Evolutionary conservation across 768 basidiomycete genomes (phyloP).

Genomic region (Tylopilus rubrobrunneus): DNA sequence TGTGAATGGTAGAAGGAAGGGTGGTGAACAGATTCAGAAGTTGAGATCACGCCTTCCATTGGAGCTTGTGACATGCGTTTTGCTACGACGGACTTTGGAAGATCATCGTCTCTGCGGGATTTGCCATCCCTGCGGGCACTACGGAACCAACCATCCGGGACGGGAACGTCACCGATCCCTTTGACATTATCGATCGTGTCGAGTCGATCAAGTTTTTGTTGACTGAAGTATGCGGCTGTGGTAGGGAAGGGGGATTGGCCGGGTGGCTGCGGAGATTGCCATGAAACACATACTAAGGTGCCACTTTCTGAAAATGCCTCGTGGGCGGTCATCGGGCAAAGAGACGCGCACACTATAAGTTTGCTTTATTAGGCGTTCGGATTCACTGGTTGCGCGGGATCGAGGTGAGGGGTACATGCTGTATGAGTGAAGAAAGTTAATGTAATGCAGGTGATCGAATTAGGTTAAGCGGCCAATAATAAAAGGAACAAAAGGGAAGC

Average conservation of each 20-base stretch:
- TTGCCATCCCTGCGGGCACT: slow-evolving; percentile 70
- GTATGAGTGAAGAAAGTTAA: slow-evolving; percentile 14
- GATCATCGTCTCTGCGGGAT: slow-evolving; percentile 36
- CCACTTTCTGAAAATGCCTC: slow-evolving; percentile 46
- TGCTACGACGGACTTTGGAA: slow-evolving; percentile 47
- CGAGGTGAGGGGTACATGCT: slow-evolving; percentile 40
- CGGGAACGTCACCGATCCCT: slow-evolving; percentile 58
- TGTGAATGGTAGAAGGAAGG: slow-evolving; percentile 23
- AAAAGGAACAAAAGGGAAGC: slow-evolving; percentile 19
- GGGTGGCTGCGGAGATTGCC: slow-evolving; percentile 27
- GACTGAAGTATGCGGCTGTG: slow-evolving; percentile 81
- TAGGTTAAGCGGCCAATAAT: slow-evolving; percentile 28
- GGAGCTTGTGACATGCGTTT: slow-evolving; percentile 32
- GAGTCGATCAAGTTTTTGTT: slow-evolving; percentile 66
- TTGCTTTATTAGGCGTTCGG: slow-evolving; percentile 49
- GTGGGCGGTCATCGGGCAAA: slow-evolving; percentile 40
- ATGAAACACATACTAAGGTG: slow-evolving; percentile 45
- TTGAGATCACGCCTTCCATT: slow-evolving; percentile 27
- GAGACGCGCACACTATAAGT: slow-evolving; percentile 51
- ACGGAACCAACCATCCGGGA: slow-evolving; percentile 76
- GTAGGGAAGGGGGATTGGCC: slow-evolving; percentile 3
- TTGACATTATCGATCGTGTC: slow-evolving; percentile 68
- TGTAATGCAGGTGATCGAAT: slow-evolving; percentile 20
- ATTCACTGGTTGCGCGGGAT: slow-evolving; percentile 35
- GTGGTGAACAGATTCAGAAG: slow-evolving; percentile 17